Conservation (phyloP, 2,329 filamentous ascomycete species). For the Lecanosticta acicola region DNA sequence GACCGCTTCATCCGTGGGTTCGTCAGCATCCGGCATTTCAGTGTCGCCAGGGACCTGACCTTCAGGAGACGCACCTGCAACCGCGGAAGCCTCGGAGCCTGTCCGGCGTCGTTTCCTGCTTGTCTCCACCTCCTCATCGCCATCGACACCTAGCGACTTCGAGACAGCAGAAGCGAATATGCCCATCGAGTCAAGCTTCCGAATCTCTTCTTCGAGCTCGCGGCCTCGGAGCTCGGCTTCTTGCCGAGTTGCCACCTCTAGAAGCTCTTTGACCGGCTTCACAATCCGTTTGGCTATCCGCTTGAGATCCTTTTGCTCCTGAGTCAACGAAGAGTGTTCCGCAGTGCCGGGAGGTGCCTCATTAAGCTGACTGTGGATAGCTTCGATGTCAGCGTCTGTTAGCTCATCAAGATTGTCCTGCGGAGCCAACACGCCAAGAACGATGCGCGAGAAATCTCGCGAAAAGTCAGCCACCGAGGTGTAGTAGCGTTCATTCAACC, state of each 20-base stretch:
- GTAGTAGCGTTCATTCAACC: slow-evolving; percentile 53
- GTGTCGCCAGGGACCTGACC: slow-evolving; percentile 24
- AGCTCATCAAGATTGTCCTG: slow-evolving; percentile 22
- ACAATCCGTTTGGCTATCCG: slow-evolving; percentile 85
- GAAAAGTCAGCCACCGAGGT: slow-evolving; percentile 58
- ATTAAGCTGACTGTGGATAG: slow-evolving; percentile 40
- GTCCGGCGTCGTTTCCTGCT: slow-evolving; percentile 22
- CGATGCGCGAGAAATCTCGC: slow-evolving; percentile 51
- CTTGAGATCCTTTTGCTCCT: slow-evolving; percentile 73
- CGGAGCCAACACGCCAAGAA: slow-evolving; percentile 48
- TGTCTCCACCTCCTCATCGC: slow-evolving; percentile 34
- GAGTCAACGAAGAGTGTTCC: slow-evolving; percentile 38
- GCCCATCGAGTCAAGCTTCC: slow-evolving; percentile 69
- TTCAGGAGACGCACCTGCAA: slow-evolving; percentile 33
- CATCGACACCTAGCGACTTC: slow-evolving; percentile 43
- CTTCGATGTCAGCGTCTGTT: slow-evolving; percentile 21
- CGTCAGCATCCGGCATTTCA: slow-evolving; percentile 30
- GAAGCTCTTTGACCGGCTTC: slow-evolving; percentile 69
- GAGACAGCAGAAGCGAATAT: slow-evolving; percentile 42
- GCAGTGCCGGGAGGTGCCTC: slow-evolving; percentile 32
- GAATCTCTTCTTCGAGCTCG: slow-evolving; percentile 62
- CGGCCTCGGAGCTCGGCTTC: slow-evolving; percentile 76
- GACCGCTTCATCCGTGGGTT: slow-evolving; percentile 24
- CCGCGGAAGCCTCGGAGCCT: slow-evolving; percentile 36
- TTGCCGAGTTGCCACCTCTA: slow-evolving; percentile 69